phyloP scores from a whole-genome alignment of 805 yeast species.

The Saturnispora galanensis region DNA sequence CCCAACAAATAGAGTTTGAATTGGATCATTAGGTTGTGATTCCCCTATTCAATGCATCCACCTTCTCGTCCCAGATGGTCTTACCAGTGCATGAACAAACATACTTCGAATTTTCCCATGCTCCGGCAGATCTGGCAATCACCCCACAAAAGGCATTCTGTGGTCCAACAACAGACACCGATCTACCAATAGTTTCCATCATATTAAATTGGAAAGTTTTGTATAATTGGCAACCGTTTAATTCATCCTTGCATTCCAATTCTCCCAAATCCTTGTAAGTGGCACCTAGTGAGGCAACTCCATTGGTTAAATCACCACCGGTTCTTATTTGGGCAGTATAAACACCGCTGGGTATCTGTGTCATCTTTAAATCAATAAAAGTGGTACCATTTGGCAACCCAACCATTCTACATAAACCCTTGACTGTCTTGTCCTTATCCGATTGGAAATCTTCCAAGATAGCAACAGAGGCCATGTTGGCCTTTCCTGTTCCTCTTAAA shows the following conservation, averaged over 20 bases:
- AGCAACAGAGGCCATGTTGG: constrained; percentile 85
- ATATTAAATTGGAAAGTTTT: constrained; percentile 38
- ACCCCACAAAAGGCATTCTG: constrained; percentile 54
- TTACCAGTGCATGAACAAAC: constrained; percentile 94
- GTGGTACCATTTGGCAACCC: constrained; percentile 43
- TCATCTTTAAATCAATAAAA: constrained; percentile 68
- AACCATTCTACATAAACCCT: constrained; percentile 82
- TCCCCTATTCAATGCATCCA: constrained; percentile 61
- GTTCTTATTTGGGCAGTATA: constrained; percentile 62
- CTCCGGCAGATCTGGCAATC: constrained; percentile 92
- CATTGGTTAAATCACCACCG: constrained; percentile 68
- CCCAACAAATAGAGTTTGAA: constrained; percentile 7
- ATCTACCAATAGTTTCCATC: constrained; percentile 61
- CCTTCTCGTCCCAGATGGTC: constrained; percentile 91
- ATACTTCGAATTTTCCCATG: constrained; percentile 89
- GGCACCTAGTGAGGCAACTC: constrained; percentile 58
- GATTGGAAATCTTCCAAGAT: constrained; percentile 64
- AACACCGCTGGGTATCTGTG: constrained; percentile 53
- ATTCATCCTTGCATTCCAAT: constrained; percentile 24
- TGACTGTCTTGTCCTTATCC: constrained; percentile 44
- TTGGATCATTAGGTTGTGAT: constrained; percentile 21
- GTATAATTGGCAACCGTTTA: constrained; percentile 35
- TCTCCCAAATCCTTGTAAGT: constrained; percentile 36
- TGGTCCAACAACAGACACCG: constrained; percentile 38
- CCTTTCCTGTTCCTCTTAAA: constrained; percentile 80